Evolutionary conservation across 352 stramenopile genomes (phyloP), one percentile per base, ranked within the genome.

Genomic region (Phytophthora sp.): DNA sequence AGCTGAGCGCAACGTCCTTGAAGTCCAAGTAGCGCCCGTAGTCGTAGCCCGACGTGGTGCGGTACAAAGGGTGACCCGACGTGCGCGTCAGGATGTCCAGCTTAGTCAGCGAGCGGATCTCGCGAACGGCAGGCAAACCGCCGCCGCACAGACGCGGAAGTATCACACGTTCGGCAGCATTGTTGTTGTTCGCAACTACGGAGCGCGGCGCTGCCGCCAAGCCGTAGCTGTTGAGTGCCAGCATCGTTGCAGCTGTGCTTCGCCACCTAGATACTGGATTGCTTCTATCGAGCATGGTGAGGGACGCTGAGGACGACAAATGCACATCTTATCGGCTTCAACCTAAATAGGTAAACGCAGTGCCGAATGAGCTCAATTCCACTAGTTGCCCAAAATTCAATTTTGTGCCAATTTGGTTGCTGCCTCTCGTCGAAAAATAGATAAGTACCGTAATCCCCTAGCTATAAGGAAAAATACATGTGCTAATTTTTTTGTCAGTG

Each of bases 11-110:
- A 26, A 64, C 57, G 54, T 88, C 78, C n/a, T 81, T 69, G 61
- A 88, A 75, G 50, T 89, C 82, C 21, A 89, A 15, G 54, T 79
- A 71, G 21, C 76, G 79, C 0, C 82, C 78, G 46, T 90, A 89
- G 54, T 90, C 82, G 63, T 79, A 90, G 11, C 77, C 76, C 3
- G 79, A 56, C 11, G 82, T 90, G 4, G 82, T 90, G 41, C 74
- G 76, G 47, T 85, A 90, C 45, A 89, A 69, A 27, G 79, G 82
- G 52, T 90, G 79, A 5, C 61, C 59, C 3, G 46, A 31, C 2
- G 45, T 36, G 1, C 79, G 79, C 13, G 63, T 20, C 50, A 84
- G 57, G 46, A 86, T 47, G 38, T 88, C 79, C 26, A 87, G 45
- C 62, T 87, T 90, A 24, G 58, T 66, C 31, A 90, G 73, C 49